Percentiles rank a stretch among this genome's conserved stretches.
phyloP scores from a whole-genome alignment of 805 yeast species.

The Saccharomyces kudriavzevii region DNA sequence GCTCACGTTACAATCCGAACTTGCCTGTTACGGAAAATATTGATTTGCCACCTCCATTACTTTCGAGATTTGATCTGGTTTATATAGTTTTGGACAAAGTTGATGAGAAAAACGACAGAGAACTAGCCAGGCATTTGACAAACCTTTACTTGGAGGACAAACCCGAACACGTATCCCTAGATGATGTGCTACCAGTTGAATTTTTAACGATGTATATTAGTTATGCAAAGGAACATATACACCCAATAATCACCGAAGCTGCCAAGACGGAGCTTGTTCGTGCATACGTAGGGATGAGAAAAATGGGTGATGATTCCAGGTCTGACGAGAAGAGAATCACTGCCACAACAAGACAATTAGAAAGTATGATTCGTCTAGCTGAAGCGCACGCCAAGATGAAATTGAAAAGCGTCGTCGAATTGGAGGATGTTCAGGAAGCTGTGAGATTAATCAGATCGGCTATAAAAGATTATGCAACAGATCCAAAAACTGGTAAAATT shows the following conservation, averaged over 20 bases:
- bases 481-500: slow-evolving; percentile 91
- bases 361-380: slow-evolving; percentile 85
- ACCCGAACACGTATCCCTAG: slow-evolving; percentile 60
- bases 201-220: slow-evolving; percentile 82
- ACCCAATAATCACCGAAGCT: slow-evolving; percentile 71
- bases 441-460: slow-evolving; percentile 90
- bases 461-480: slow-evolving; percentile 95
- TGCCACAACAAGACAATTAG: slow-evolving; percentile 95
- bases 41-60: slow-evolving; percentile 91
- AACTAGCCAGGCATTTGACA: slow-evolving; percentile 83
- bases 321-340: slow-evolving; percentile 85
- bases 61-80: slow-evolving; percentile 91
- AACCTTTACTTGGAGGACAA: slow-evolving; percentile 84
- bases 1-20: slow-evolving; percentile 90
- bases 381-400: slow-evolving; percentile 99
- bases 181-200: slow-evolving; percentile 75
- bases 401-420: slow-evolving; percentile 58
- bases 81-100: slow-evolving; percentile 88
- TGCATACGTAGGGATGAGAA: slow-evolving; percentile 88
- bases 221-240: slow-evolving; percentile 79
- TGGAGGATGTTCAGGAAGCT: slow-evolving; percentile 84
- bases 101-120: slow-evolving; percentile 76
- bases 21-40: slow-evolving; percentile 91
- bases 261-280: slow-evolving; percentile 82
- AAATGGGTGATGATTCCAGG: slow-evolving; percentile 84